Base-by-base conservation (phyloP, 1,284 basidiomycete species). In the Schizopora paradoxa region DNA sequence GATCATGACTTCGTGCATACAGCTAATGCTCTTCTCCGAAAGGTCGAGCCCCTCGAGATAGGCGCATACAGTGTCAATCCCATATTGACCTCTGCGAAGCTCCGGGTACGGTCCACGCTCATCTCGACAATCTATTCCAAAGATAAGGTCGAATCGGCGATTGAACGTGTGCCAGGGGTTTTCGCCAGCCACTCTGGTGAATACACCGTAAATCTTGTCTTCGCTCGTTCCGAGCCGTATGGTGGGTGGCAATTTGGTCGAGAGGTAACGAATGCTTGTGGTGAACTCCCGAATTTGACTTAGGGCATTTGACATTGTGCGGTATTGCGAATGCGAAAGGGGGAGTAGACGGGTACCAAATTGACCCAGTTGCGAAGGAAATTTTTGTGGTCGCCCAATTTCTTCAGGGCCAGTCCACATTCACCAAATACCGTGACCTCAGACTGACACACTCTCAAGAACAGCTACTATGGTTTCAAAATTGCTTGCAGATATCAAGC, bases 131-230 rank as follows among this genome's bases (percentile, higher is more conserved):
- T 46, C 44, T 26, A 39, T 28, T 13, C 23, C 44, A 28, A 46
- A 46, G 8, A 46, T 23, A 19, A 46, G 26, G 23, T 46, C 37
- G n/a, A 46, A 46, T 6, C 37, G 37, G 1, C 37, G 37, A 42
- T 19, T 13, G 41, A 51, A 29, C 35, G 41, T 27, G 41, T 44
- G 34, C 37, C 43, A 40, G 42, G 42, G 18, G 14, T 31, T 14
- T 10, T 31, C 14, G 28, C 28, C 28, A 31, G 8, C 28, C 8
- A 14, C 14, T 8, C 14, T 31, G 10, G 28, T 31, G 28, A 31
- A 31, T 14, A 14, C 14, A 10, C 28, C 14, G 28, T 31, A 31
- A 31, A 31, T 8, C 28, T 31, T 31, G 28, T 31, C 28, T 14
- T 31, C 28, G 28, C 8, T 14, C 10, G 28, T 31, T 31, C 28